These are phyloP conservation scores for Aureobasidium melanogenum DNA, from an alignment of 2,329 filamentous ascomycete genomes.

Conservation along the genomic window DNA sequence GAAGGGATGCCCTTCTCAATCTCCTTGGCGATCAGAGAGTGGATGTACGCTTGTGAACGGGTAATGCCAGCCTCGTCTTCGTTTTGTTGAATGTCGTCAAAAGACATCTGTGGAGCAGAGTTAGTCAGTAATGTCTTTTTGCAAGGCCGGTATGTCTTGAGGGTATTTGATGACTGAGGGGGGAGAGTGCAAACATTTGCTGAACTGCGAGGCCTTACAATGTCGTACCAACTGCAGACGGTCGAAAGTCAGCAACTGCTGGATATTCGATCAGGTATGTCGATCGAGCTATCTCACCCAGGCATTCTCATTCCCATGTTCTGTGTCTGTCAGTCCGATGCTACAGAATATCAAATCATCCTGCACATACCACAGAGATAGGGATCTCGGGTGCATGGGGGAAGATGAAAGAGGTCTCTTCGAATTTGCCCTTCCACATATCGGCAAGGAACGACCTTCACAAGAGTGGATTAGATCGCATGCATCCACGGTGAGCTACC, in stretches of 20 bases:
- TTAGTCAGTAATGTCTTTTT: neutral
- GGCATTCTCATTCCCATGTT: conserved; percentile 8
- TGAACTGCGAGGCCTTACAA: conserved; percentile 45
- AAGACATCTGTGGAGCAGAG: conserved; percentile 28
- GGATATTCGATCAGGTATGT: neutral
- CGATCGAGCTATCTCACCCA: neutral
- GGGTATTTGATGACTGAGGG: neutral
- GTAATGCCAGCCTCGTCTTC: conserved; percentile 69
- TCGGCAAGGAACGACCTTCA: conserved; percentile 66
- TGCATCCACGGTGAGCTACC: neutral
- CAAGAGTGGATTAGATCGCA: neutral
- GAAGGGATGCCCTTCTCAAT: conserved; percentile 72
- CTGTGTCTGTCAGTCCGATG: neutral
- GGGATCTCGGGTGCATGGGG: conserved; percentile 83
- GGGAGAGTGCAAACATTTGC: conserved; percentile 16
- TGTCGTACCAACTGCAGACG: conserved; percentile 61
- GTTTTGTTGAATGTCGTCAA: conserved; percentile 36
- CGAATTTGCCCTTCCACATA: conserved; percentile 76
- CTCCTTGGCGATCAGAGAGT: conserved; percentile 69
- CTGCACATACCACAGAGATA: conserved; percentile 62
- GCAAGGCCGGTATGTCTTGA: neutral
- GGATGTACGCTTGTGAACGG: conserved; percentile 64
- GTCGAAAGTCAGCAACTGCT: neutral
- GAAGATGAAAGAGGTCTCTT: conserved; percentile 88
- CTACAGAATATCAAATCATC: neutral